Conservation (phyloP, 306 rosid genomes). For the Pueraria montana region DNA sequence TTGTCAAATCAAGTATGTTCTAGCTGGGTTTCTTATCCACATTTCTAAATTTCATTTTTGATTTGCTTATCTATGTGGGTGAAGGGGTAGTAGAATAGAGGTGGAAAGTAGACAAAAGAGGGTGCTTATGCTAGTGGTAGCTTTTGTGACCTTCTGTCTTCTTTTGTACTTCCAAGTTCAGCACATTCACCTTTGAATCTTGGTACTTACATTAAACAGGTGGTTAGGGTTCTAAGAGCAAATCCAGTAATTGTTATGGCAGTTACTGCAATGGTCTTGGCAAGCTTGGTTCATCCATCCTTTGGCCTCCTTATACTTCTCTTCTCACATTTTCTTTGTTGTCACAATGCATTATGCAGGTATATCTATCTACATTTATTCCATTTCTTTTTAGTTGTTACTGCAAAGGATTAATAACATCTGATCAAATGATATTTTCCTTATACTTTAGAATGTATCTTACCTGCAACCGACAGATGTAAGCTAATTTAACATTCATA, state of each 20-base stretch:
- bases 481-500: constrained; percentile 10
- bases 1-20: constrained; percentile 24
- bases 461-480: background rate
- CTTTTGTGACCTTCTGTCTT: constrained; percentile 28
- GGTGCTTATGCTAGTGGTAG: constrained; percentile 29
- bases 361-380: constrained; percentile 50
- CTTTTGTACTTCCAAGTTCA: constrained; percentile 28
- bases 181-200: constrained; percentile 46
- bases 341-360: constrained; percentile 95
- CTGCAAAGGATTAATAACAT: background rate
- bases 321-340: constrained; percentile 75
- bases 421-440: background rate
- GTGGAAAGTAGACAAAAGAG: constrained; percentile 27
- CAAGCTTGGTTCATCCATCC: constrained; percentile 88
- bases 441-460: background rate
- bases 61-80: constrained; percentile 27
- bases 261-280: constrained; percentile 72
- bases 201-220: constrained; percentile 60
- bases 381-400: constrained; percentile 17
- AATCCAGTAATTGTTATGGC: constrained; percentile 72
- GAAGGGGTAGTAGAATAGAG: constrained; percentile 32
- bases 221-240: constrained; percentile 71
- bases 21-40: constrained; percentile 32
- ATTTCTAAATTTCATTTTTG: background rate
- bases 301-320: constrained; percentile 79